These are phyloP conservation scores for Plasmodium falciparum DNA, from an alignment of 169 alveolate genomes.

Conservation along the genomic window DNA sequence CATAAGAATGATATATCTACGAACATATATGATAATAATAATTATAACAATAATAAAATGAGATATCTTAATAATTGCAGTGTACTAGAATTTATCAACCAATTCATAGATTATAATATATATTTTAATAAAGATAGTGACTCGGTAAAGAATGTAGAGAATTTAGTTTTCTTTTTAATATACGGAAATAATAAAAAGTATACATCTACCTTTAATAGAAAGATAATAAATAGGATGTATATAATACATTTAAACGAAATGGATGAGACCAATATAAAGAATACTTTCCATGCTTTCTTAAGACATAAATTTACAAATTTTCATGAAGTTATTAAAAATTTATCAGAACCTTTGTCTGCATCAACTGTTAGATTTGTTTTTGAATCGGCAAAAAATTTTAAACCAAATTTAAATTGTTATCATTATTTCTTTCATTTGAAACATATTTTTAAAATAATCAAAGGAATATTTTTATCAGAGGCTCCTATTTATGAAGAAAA, in stretches of 20 bases:
- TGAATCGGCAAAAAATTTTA: slow-evolving; percentile 54
- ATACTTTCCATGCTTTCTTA: slow-evolving; percentile 64
- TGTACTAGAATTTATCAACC: slow-evolving; percentile 64
- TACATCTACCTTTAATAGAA: slow-evolving; percentile 63
- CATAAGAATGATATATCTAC: slow-evolving; percentile 14
- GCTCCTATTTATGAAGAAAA: slow-evolving; percentile 78
- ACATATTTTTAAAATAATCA: slow-evolving; percentile 63
- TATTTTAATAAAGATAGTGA: slow-evolving; percentile 69
- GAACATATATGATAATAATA: slow-evolving; percentile 7
- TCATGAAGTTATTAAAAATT: slow-evolving; percentile 74
- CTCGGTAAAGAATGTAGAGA: slow-evolving; percentile 54
- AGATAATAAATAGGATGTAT: slow-evolving; percentile 46
- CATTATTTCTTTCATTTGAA: slow-evolving; percentile 76
- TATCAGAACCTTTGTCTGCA: slow-evolving; percentile 65
- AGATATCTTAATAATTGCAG: slow-evolving; percentile 10
- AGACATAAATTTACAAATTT: slow-evolving; percentile 75
- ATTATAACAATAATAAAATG: background rate
- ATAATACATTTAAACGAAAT: slow-evolving; percentile 71
- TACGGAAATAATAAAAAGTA: slow-evolving; percentile 74
- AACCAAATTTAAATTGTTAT: slow-evolving; percentile 72
- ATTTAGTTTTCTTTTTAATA: slow-evolving; percentile 68
- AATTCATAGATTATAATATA: slow-evolving; percentile 73
- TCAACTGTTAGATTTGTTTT: slow-evolving; percentile 60
- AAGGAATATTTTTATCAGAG: slow-evolving; percentile 73
- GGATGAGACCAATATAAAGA: slow-evolving; percentile 60